These are phyloP conservation scores for Heritiera fomes DNA, from an alignment of 345 rosid species.

Conservation along the genomic window DNA sequence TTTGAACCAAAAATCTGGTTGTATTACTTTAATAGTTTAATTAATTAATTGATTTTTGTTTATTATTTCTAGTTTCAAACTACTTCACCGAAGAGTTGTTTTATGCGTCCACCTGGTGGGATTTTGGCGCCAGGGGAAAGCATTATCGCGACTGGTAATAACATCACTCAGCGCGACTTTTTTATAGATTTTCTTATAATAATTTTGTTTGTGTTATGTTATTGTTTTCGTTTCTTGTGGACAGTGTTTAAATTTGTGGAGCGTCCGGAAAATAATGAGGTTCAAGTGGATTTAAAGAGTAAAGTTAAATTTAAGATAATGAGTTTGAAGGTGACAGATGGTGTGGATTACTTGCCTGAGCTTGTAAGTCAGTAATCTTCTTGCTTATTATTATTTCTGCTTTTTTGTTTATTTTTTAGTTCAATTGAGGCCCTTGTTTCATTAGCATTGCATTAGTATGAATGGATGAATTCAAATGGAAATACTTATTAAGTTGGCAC, in stretches of 20 bases:
- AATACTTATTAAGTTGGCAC: not conserved
- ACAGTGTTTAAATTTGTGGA: slow-evolving; percentile 96
- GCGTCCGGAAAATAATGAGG: slow-evolving; percentile 85
- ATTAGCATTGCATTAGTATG: not conserved
- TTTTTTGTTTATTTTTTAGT: not conserved
- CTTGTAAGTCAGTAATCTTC: slow-evolving; percentile 52
- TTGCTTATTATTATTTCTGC: not conserved
- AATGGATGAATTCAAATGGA: not conserved
- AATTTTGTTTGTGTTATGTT: not conserved
- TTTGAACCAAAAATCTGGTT: too few species aligned
- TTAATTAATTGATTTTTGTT: slow-evolving; percentile 3
- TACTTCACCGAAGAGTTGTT: slow-evolving; percentile 95
- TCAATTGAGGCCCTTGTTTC: not conserved
- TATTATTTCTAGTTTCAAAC: slow-evolving; percentile 75
- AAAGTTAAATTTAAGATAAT: slow-evolving; percentile 93
- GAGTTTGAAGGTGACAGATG: slow-evolving; percentile 86
- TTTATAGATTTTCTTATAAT: not conserved
- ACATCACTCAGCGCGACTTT: not conserved
- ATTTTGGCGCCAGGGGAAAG: slow-evolving; percentile 91
- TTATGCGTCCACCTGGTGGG: slow-evolving; percentile 98
- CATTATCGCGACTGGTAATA: slow-evolving; percentile 79
- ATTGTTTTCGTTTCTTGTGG: not conserved
- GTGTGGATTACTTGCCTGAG: slow-evolving; percentile 89
- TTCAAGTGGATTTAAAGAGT: slow-evolving; percentile 70
- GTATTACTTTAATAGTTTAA: too few species aligned